Evolutionary conservation across 495 filamentous ascomycete genomes (phyloP), one percentile per base, ranked within the genome.

Genomic region (Xanthoparmelia taractica): DNA sequence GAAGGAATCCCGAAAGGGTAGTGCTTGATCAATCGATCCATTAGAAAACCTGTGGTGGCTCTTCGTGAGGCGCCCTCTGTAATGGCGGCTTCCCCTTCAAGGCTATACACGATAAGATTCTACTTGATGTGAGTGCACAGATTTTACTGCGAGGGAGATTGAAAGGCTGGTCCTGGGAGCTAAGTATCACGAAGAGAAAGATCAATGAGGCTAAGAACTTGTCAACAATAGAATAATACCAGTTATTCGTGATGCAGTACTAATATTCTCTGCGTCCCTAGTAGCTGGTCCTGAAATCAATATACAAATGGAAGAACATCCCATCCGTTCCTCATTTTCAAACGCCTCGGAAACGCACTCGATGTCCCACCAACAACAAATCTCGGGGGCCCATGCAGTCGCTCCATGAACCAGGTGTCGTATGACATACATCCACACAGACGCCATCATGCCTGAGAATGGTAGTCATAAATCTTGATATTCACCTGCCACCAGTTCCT

Each of bases 391-490:
- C 3, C 13, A 56, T 31, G 60, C 60, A 43, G 48, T 36, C 36
- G 36, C 33, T 61, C 41, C 36, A 11, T 45, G 41, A 55, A 47
- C 27, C 17, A 57, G 34, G 3, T 10, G 23, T 37, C 50, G 45
- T n/a, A 27, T 43, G 27, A 20, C 52, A 45, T 57, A 57, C 18
- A 58, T 58, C 61, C 48, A 63, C 20, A 63, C 48, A 63, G 56
- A 59, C 29, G 61, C 61, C 61, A 50, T 59, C 41, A 40, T 63
- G 43, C 41, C 17, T 38, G 36, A 20, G 56, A 52, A 38, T 62
- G 60, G 52, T 57, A 41, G 61, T 63, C 61, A 31, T 63, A 50
- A 63, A 25, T 63, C 56, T 58, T 63, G 61, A 58, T 63, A 58
- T 63, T 43, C 55, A 63, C 61, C 57, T 57, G 36, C 29, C 52